Evolutionary conservation across 805 yeast species (phyloP).

Genomic region (Maudiozyma pseudohumilis): DNA sequence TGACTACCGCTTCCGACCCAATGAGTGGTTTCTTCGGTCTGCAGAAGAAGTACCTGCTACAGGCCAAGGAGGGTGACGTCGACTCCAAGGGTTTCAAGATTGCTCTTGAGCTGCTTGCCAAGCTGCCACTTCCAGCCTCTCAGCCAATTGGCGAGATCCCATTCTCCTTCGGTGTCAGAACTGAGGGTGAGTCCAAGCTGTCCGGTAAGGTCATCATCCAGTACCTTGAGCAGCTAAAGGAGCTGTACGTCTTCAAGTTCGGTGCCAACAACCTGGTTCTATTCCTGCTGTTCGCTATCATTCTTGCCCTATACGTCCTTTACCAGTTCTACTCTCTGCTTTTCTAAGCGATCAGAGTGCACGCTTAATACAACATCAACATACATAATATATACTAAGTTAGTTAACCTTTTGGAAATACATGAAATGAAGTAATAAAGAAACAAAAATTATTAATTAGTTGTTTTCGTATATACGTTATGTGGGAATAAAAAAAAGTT

Average conservation of each 20-base stretch:
- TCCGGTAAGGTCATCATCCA: slow-evolving; percentile 41
- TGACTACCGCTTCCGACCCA: slow-evolving; percentile 44
- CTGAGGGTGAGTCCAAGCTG: slow-evolving; percentile 44
- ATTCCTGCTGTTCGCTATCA: slow-evolving; percentile 25
- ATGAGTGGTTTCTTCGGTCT: slow-evolving; percentile 46
- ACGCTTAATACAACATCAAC: too few relatives aligned
- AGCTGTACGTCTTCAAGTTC: slow-evolving; percentile 37
- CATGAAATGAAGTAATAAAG: too few relatives aligned
- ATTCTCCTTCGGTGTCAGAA: slow-evolving; percentile 44
- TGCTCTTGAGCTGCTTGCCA: slow-evolving; percentile 40
- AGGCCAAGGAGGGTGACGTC: slow-evolving; percentile 30
- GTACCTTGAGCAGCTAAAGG: slow-evolving; percentile 38
- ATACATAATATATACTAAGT: too few relatives aligned
- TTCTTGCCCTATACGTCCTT: slow-evolving; percentile 25
- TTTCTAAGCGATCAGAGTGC: slow-evolving; percentile 10
- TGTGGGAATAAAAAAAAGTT: too few relatives aligned
- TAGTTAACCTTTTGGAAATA: too few relatives aligned
- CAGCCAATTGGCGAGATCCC: slow-evolving; percentile 38
- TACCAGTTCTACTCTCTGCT: slow-evolving; percentile 18
- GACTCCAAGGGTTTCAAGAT: slow-evolving; percentile 41
- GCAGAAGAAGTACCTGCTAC: slow-evolving; percentile 34
- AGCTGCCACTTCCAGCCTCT: slow-evolving; percentile 33
- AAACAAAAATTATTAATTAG: too few relatives aligned
- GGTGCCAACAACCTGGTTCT: slow-evolving; percentile 32
- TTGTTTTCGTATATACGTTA: too few relatives aligned